phyloP scores from a whole-genome alignment of 2,329 filamentous ascomycete genomes.

The Xylariaceae sp. region DNA sequence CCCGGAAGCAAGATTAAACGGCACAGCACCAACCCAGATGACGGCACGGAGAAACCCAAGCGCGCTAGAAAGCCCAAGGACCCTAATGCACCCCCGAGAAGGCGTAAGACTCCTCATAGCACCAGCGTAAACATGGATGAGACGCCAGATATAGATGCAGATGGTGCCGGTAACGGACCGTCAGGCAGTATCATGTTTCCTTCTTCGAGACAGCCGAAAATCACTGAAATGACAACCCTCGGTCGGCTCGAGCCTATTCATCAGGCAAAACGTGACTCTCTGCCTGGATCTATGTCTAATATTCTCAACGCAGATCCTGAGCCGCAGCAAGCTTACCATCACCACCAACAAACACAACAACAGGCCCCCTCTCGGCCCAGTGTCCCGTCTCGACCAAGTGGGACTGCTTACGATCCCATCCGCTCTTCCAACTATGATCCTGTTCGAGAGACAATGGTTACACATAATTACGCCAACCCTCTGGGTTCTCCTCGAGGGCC shows the following conservation, averaged over 20 bases:
- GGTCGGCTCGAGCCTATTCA: conserved; percentile 30
- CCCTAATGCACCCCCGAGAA: conserved; percentile 53
- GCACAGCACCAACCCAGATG: conserved; percentile 34
- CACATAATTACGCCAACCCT: conserved; percentile 44
- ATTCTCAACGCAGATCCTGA: conserved; percentile 52
- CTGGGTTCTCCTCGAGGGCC: conserved; percentile 49
- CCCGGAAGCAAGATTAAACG: conserved; percentile 51
- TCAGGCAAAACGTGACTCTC: conserved; percentile 47
- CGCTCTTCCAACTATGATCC: conserved; percentile 68
- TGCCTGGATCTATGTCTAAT: conserved; percentile 49
- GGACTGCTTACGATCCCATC: conserved; percentile 87
- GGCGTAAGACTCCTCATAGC: conserved; percentile 46
- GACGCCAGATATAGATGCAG: too few species aligned
- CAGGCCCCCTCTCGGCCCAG: conserved; percentile 36
- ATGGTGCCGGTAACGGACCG: conserved; percentile 21
- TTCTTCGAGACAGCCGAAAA: conserved; percentile 33
- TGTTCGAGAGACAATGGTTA: conserved; percentile 56
- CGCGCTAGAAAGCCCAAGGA: conserved; percentile 55
- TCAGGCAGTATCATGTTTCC: conserved; percentile 18
- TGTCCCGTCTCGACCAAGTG: conserved; percentile 57
- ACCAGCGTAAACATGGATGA: conserved; percentile 3
- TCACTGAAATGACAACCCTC: conserved; percentile 32
- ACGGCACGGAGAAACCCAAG: conserved; percentile 39
- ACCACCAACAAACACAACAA: conserved; percentile 41
- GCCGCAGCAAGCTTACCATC: conserved; percentile 39